Percentiles rank a stretch among this genome's conserved stretches.
phyloP scores from a whole-genome alignment of 441 rosid species.

The Isatis lusitanica region DNA sequence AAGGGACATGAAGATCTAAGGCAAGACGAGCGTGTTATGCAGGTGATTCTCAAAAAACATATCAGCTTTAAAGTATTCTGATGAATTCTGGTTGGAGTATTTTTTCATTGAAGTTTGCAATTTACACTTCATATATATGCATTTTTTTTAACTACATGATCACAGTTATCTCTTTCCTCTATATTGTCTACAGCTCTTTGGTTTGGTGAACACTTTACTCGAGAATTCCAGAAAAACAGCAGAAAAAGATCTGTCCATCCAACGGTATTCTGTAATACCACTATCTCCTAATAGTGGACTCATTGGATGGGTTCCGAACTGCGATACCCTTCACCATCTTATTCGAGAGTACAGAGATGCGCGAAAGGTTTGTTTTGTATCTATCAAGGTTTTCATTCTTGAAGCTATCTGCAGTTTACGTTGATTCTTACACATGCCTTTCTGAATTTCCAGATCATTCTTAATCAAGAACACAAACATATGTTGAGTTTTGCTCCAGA shows the following conservation, averaged over 20 bases:
- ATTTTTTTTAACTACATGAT: conserved; percentile 5
- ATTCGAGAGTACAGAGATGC: conserved; percentile 96
- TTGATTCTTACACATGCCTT: conserved; percentile 25
- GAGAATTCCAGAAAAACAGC: conserved; percentile 88
- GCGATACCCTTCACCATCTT: conserved; percentile 95
- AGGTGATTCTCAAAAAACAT: conserved; percentile 49
- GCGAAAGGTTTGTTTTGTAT: conserved; percentile 63
- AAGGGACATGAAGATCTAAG: conserved; percentile 99
- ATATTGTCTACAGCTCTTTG: conserved; percentile 77
- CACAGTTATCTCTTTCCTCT: conserved; percentile 13
- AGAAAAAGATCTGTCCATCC: conserved; percentile 91
- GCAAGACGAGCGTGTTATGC: conserved; percentile 99
- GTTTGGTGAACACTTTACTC: conserved; percentile 91
- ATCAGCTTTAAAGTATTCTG: not conserved
- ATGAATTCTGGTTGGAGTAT: conserved; percentile 13
- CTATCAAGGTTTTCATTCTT: conserved; percentile 18
- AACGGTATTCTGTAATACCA: conserved; percentile 92
- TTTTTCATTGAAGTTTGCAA: not conserved
- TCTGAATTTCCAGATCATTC: conserved; percentile 64
- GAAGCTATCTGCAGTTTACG: conserved; percentile 4
- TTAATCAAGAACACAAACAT: conserved; percentile 90
- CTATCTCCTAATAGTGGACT: conserved; percentile 97
- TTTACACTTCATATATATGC: not conserved
- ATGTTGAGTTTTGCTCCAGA: conserved; percentile 96
- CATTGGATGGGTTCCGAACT: conserved; percentile 97